A percentile compares a stretch with the other conserved stretches of the same genome.
These are phyloP conservation scores for Pulveroboletus sp. DNA, from an alignment of 768 basidiomycete species.

Conservation along the genomic window DNA sequence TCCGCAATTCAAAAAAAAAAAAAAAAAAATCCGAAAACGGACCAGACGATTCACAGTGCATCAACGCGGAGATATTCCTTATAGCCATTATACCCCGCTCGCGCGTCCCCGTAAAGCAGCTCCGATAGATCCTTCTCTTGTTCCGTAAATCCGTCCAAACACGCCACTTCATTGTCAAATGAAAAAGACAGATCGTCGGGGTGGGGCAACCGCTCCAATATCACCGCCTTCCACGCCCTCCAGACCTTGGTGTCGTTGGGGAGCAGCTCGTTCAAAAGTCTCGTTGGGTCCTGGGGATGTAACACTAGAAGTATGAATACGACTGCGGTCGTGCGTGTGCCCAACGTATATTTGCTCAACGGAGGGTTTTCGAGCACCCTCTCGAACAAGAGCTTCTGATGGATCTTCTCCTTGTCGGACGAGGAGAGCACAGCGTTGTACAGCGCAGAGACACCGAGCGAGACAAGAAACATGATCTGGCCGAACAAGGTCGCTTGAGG, in stretches of 20 bases:
- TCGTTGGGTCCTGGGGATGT: neutral
- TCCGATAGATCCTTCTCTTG: slow-evolving; percentile 8
- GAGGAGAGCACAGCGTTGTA: slow-evolving; percentile 23
- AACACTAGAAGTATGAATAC: slow-evolving; percentile 18
- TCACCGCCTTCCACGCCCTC: slow-evolving; percentile 16
- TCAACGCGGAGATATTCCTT: slow-evolving; percentile 2
- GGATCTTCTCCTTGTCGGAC: slow-evolving; percentile 29
- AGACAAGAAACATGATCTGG: slow-evolving; percentile 28
- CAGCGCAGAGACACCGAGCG: slow-evolving; percentile 23
- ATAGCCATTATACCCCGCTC: slow-evolving; percentile 10
- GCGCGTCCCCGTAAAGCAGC: slow-evolving; percentile 12
- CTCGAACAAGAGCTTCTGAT: slow-evolving; percentile 10
- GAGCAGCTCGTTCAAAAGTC: slow-evolving; percentile 12
- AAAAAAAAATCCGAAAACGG: neutral
- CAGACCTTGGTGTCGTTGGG: slow-evolving; percentile 22
- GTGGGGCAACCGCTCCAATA: slow-evolving; percentile 2
- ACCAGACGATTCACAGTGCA: neutral
- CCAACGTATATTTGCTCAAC: slow-evolving; percentile 13
- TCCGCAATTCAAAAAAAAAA: neutral
- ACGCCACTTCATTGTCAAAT: neutral
- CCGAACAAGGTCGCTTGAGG: slow-evolving; percentile 27
- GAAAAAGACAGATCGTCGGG: neutral
- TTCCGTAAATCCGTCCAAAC: slow-evolving; percentile 1
- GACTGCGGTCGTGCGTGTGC: slow-evolving; percentile 13
- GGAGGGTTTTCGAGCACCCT: slow-evolving; percentile 9